Conservation (phyloP, 2,329 filamentous ascomycete genomes). For the Trichophyton mentagrophytes region DNA sequence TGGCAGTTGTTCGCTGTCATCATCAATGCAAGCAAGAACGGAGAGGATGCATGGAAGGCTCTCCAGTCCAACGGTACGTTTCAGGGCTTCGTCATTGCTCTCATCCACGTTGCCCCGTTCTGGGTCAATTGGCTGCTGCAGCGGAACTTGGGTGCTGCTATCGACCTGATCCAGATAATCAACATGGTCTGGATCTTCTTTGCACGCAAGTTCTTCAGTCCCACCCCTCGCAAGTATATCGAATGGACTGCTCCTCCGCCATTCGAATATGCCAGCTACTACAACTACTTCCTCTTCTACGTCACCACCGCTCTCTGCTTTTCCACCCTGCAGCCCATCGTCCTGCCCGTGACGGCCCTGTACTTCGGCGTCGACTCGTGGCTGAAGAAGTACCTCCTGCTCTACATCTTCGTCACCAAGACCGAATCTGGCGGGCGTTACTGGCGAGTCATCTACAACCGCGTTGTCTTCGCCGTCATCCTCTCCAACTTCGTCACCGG, state of each 20-base stretch:
- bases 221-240: slow-evolving; percentile 82
- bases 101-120: slow-evolving; percentile 75
- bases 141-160: slow-evolving; percentile 81
- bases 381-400: slow-evolving; percentile 86
- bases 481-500: slow-evolving; percentile 69
- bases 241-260: slow-evolving; percentile 82
- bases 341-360: slow-evolving; percentile 70
- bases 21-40: slow-evolving; percentile 44
- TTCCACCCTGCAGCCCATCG: slow-evolving; percentile 71
- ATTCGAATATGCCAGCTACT: slow-evolving; percentile 93
- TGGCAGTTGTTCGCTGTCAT: slow-evolving; percentile 62
- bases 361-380: slow-evolving; percentile 82
- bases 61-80: slow-evolving; percentile 54
- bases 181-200: slow-evolving; percentile 75
- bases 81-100: slow-evolving; percentile 51
- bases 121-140: slow-evolving; percentile 93
- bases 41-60: slow-evolving; percentile 54
- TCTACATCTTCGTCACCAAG: slow-evolving; percentile 95
- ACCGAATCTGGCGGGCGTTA: slow-evolving; percentile 88
- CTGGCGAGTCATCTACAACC: slow-evolving; percentile 86
- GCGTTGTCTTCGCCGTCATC: slow-evolving; percentile 70
- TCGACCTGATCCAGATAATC: slow-evolving; percentile 82
- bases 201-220: slow-evolving; percentile 68
- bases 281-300: slow-evolving; percentile 97
- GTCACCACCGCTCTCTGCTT: slow-evolving; percentile 79